These are phyloP conservation scores for Cyberlindnera galapagoensis DNA, from an alignment of 805 yeast genomes.

Conservation along the genomic window DNA sequence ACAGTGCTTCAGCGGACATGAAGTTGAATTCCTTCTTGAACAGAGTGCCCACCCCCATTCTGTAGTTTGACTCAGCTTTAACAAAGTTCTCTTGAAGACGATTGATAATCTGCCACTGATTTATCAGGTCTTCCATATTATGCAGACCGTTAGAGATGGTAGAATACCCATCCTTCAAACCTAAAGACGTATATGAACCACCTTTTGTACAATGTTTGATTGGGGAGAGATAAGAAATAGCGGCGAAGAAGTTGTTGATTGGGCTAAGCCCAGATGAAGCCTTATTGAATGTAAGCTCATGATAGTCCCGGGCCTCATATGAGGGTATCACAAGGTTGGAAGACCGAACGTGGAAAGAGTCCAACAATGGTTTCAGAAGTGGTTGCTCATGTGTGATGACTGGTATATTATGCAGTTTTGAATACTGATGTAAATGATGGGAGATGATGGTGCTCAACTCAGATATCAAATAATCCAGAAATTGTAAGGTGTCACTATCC, in stretches of 20 bases:
- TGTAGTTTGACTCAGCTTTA: constrained; percentile 8
- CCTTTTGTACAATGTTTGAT: neutral
- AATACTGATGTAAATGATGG: constrained; percentile 7
- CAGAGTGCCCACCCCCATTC: constrained; percentile 9
- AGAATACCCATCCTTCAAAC: constrained; percentile 6
- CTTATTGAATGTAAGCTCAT: constrained; percentile 13
- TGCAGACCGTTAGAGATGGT: constrained; percentile 5
- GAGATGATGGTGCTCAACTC: constrained; percentile 11
- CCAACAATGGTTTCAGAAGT: constrained; percentile 4
- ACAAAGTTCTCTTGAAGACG: constrained; percentile 8
- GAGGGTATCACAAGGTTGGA: constrained; percentile 9
- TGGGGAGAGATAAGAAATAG: constrained; percentile 7
- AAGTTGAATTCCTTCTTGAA: constrained; percentile 7
- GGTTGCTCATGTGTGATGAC: constrained; percentile 6
- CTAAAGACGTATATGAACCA: constrained; percentile 6
- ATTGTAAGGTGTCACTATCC: constrained; percentile 1
- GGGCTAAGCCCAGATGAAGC: constrained; percentile 11
- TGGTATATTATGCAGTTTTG: constrained; percentile 1
- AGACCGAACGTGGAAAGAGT: constrained; percentile 6
- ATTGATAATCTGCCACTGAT: constrained; percentile 13
- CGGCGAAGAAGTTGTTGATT: constrained; percentile 10
- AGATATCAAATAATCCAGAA: constrained; percentile 6
- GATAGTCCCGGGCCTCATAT: constrained; percentile 11
- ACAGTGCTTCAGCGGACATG: constrained; percentile 2
- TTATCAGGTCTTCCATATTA: constrained; percentile 10